Conservation (phyloP, 495 filamentous ascomycete species). For the Mytilinidion resinicola region DNA sequence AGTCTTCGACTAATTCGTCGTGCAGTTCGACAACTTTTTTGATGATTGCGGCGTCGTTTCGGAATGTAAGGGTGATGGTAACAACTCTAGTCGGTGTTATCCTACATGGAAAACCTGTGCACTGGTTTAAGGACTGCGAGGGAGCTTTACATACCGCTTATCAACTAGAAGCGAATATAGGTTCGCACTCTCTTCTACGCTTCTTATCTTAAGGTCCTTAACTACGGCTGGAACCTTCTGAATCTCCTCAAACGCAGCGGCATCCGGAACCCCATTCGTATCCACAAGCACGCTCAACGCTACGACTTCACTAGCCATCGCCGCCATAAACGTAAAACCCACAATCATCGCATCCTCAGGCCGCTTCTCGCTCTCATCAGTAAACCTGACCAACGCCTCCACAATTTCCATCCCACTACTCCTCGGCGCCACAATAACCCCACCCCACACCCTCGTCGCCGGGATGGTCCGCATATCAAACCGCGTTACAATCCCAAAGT, state of each 20-base stretch:
- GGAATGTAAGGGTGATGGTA: slow-evolving; percentile 5
- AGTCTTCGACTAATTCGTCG: slow-evolving; percentile 8
- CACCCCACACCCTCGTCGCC: slow-evolving; percentile 28
- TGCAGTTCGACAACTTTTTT: slow-evolving; percentile 14
- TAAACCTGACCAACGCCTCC: slow-evolving; percentile 9
- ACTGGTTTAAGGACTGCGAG: neutral
- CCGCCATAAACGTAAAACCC: slow-evolving; percentile 7
- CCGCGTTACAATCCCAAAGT: slow-evolving; percentile 14
- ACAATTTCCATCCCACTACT: slow-evolving; percentile 5
- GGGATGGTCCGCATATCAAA: slow-evolving; percentile 19
- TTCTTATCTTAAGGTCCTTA: slow-evolving; percentile 15
- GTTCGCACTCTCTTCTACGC: slow-evolving; percentile 7
- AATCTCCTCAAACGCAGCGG: slow-evolving; percentile 15
- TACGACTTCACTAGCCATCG: slow-evolving; percentile 5
- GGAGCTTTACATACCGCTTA: slow-evolving; percentile 6
- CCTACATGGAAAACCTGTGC: slow-evolving; percentile 5
- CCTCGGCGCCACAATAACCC: slow-evolving; percentile 3
- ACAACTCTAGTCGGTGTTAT: slow-evolving; percentile 5
- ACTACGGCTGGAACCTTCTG: slow-evolving; percentile 7
- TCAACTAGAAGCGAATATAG: slow-evolving; percentile 5
- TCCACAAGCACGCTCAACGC: slow-evolving; percentile 11
- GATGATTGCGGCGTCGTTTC: slow-evolving; percentile 14
- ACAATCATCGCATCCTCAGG: slow-evolving; percentile 15
- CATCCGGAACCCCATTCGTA: slow-evolving; percentile 12
- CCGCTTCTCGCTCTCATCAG: slow-evolving; percentile 6